A percentile compares a stretch with the other conserved stretches of the same genome.
Evolutionary conservation across 305 asterid species (phyloP).

Genomic region (Fraxinus angustifolia): DNA sequence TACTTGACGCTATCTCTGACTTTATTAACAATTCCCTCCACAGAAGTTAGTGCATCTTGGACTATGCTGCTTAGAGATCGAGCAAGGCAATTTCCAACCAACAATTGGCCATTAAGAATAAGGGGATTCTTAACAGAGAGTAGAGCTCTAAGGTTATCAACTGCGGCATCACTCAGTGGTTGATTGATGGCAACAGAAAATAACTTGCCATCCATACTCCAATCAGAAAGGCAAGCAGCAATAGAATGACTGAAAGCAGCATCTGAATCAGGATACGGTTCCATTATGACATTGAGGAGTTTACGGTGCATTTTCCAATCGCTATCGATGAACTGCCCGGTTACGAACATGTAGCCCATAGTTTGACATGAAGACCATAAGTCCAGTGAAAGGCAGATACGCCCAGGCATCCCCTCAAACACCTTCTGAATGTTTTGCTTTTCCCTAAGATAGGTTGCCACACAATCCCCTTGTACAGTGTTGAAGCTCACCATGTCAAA

Average conservation of each 20-base stretch:
- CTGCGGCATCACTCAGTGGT: conserved; percentile 44
- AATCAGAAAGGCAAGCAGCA: conserved; percentile 80
- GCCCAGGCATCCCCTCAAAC: conserved; percentile 74
- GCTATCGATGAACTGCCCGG: conserved; percentile 75
- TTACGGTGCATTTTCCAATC: conserved; percentile 91
- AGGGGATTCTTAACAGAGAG: conserved; percentile 82
- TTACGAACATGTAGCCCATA: conserved; percentile 66
- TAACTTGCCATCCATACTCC: conserved; percentile 78
- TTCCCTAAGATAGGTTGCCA: conserved; percentile 73
- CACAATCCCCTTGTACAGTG: conserved; percentile 83
- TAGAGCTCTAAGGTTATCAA: conserved; percentile 67
- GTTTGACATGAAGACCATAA: conserved; percentile 75
- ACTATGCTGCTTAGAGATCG: conserved; percentile 63
- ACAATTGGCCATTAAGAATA: conserved; percentile 70
- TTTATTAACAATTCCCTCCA: conserved; percentile 55
- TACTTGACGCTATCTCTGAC: conserved; percentile 82
- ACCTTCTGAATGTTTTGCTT: conserved; percentile 64
- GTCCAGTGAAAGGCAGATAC: conserved; percentile 71
- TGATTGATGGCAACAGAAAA: conserved; percentile 81
- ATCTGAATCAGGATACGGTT: conserved; percentile 81
- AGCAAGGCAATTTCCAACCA: conserved; percentile 77
- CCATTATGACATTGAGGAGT: conserved; percentile 76
- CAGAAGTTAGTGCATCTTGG: conserved; percentile 47
- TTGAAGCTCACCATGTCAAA: conserved; percentile 86
- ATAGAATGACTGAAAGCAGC: conserved; percentile 83